Conservation (phyloP, 331 rosid species). For the Pyracantha coccinea region DNA sequence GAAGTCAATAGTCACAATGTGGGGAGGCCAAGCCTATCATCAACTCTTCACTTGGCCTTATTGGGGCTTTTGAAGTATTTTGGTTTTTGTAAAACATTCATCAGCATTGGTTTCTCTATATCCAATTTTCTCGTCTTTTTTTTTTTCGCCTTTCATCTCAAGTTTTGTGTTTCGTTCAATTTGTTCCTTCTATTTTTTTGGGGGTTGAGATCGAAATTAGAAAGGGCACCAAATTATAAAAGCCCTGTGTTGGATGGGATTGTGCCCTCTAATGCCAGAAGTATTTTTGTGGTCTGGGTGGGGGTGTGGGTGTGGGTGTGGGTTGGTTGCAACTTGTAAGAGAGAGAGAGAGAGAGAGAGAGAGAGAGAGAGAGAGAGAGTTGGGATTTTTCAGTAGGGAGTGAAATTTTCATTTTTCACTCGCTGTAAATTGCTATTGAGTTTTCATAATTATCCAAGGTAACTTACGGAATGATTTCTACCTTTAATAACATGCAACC, state of each 20-base stretch:
- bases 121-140: neutral
- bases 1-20: slow-evolving; percentile 14
- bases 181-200: slow-evolving; percentile 9
- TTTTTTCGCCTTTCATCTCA: no score
- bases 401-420: slow-evolving; percentile 12
- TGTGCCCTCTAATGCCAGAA: neutral
- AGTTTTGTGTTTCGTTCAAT: slow-evolving; percentile 5
- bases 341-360: neutral
- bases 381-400: neutral
- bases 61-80: slow-evolving; percentile 30
- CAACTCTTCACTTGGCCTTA: slow-evolving; percentile 24
- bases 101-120: slow-evolving; percentile 34
- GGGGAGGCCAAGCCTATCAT: slow-evolving; percentile 9
- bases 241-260: no score
- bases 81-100: slow-evolving; percentile 37
- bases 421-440: slow-evolving; percentile 30
- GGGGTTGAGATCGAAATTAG: neutral
- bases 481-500: neutral
- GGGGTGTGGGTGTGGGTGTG: slow-evolving; percentile 9
- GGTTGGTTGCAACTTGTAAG: slow-evolving; percentile 14
- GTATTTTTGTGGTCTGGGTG: slow-evolving; percentile 15
- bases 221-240: no score
- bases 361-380: neutral
- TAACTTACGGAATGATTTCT: neutral
- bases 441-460: neutral